Conservation (phyloP, 495 filamentous ascomycete genomes). For the Hyaloscypha finlandica region DNA sequence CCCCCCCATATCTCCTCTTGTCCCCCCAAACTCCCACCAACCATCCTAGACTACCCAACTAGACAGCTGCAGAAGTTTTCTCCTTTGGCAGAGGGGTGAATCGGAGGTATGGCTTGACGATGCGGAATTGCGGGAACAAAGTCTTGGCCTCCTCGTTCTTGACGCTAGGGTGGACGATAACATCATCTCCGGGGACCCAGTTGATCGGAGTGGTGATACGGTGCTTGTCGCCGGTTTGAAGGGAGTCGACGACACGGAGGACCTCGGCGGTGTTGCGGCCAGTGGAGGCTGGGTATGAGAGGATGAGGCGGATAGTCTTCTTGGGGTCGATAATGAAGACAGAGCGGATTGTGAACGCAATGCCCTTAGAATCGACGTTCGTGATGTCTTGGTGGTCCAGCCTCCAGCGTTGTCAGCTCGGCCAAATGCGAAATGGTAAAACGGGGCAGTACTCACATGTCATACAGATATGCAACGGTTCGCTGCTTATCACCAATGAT, state of each 20-base stretch:
- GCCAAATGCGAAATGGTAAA: neutral
- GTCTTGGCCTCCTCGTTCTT: conserved; percentile 85
- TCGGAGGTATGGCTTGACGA: conserved; percentile 90
- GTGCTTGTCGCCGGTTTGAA: conserved; percentile 97
- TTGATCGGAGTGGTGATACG: conserved; percentile 91
- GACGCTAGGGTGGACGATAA: conserved; percentile 90
- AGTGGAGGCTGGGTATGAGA: conserved; percentile 95
- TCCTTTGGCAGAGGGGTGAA: conserved; percentile 68
- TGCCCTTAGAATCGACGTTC: conserved; percentile 94
- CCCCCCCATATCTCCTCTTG: neutral
- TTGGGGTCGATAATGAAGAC: conserved; percentile 99
- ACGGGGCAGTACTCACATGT: conserved; percentile 68
- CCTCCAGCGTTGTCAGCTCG: conserved; percentile 44
- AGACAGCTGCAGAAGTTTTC: conserved; percentile 30
- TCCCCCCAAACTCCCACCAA: neutral
- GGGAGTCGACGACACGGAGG: conserved; percentile 90
- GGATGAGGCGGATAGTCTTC: conserved; percentile 95
- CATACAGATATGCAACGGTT: conserved; percentile 87
- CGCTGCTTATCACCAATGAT: conserved; percentile 97
- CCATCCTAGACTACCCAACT: neutral
- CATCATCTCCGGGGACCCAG: conserved; percentile 89
- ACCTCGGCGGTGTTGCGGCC: conserved; percentile 97
- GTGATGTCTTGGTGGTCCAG: conserved; percentile 74
- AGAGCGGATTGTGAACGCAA: conserved; percentile 97
- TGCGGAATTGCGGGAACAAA: conserved; percentile 87